These are phyloP conservation scores for Xylariaceae sp. DNA, from an alignment of 2,329 filamentous ascomycete species.

Conservation along the genomic window DNA sequence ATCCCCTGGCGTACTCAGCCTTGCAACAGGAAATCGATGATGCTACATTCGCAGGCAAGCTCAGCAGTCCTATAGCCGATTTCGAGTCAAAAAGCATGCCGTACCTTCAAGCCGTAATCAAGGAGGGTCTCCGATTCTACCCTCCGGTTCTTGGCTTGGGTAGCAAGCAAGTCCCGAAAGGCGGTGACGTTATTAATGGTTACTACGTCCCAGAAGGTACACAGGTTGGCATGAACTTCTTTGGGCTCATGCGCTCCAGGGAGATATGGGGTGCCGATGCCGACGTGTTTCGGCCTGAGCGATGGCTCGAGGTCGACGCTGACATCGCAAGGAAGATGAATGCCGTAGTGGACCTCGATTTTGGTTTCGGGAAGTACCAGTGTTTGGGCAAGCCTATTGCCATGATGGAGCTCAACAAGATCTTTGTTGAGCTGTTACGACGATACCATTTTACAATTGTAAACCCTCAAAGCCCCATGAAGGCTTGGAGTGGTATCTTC, in stretches of 20 bases:
- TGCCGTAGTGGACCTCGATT: constrained; percentile 45
- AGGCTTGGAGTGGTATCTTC: constrained; percentile 31
- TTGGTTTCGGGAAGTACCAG: constrained; percentile 46
- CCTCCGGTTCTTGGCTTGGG: constrained; percentile 43
- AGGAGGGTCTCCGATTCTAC: constrained; percentile 48
- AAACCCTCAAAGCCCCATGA: constrained; percentile 30
- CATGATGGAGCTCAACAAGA: constrained; percentile 51
- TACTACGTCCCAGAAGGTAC: constrained; percentile 47
- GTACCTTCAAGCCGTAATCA: constrained; percentile 48
- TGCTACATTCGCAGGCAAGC: constrained; percentile 14
- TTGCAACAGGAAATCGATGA: constrained; percentile 31
- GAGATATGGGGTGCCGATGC: constrained; percentile 43
- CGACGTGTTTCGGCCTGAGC: constrained; percentile 48
- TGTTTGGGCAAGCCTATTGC: constrained; percentile 53
- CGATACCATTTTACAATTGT: constrained; percentile 34
- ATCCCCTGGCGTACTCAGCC: constrained; percentile 26
- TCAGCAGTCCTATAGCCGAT: constrained; percentile 40
- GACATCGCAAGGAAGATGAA: constrained; percentile 41
- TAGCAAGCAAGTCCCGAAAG: constrained; percentile 39
- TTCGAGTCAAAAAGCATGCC: constrained; percentile 40
- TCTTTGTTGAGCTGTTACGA: constrained; percentile 44
- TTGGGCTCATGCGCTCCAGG: constrained; percentile 45
- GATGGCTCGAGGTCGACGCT: constrained; percentile 48
- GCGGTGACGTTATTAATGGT: constrained; percentile 37
- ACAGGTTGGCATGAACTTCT: constrained; percentile 46